Evolutionary conservation across 306 rosid species (phyloP).

Genomic region (Prunus mongolica): DNA sequence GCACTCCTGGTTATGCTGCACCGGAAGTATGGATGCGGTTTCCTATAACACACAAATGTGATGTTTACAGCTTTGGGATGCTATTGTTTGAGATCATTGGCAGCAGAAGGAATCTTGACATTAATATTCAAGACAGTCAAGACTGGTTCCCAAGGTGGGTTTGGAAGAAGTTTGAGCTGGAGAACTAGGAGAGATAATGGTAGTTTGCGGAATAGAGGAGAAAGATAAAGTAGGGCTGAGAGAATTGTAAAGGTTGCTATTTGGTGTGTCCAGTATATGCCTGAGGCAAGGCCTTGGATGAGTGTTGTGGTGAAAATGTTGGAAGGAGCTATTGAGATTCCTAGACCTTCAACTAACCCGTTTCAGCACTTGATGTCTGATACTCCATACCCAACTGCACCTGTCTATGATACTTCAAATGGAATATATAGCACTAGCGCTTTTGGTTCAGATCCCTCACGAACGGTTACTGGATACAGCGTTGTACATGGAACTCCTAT

Average conservation of each 20-base stretch:
- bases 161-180: slow-evolving; percentile 34
- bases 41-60: no score
- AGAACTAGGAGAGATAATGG: slow-evolving; percentile 7
- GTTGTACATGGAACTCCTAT: slow-evolving; percentile 1
- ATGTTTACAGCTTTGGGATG: no score
- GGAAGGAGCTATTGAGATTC: slow-evolving; percentile 47
- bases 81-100: neutral
- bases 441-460: neutral
- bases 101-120: slow-evolving; percentile 37
- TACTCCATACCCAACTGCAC: neutral
- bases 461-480: neutral
- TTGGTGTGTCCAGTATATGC: slow-evolving; percentile 41
- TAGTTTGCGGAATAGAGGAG: slow-evolving; percentile 33
- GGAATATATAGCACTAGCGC: neutral
- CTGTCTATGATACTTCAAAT: neutral
- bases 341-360: slow-evolving; percentile 33
- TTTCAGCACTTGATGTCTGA: slow-evolving; percentile 28
- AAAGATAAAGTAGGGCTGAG: slow-evolving; percentile 22
- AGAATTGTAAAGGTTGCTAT: slow-evolving; percentile 38
- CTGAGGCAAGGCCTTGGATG: slow-evolving; percentile 41
- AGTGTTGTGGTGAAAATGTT: slow-evolving; percentile 47
- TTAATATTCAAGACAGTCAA: slow-evolving; percentile 20
- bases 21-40: no score
- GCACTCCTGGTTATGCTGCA: no score
- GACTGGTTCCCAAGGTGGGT: slow-evolving; percentile 45